These are phyloP conservation scores for Herpotrichia juniperi DNA, from an alignment of 2,329 filamentous ascomycete genomes.

Conservation along the genomic window DNA sequence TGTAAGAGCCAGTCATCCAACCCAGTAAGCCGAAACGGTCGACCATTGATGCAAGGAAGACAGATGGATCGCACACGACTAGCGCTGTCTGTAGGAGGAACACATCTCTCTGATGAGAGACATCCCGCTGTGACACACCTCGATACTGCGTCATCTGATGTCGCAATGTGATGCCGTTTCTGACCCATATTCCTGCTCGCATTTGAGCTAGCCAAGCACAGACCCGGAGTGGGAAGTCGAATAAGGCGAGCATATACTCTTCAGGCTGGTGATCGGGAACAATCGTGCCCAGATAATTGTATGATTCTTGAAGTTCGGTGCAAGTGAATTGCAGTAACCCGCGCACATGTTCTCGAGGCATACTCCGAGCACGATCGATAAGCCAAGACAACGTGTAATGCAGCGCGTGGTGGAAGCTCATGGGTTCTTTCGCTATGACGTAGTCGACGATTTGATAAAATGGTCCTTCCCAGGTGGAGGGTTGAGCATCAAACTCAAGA, in stretches of 20 bases:
- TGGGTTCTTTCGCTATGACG: conserved; percentile 83
- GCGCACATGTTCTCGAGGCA: conserved; percentile 70
- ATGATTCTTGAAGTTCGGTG: conserved; percentile 70
- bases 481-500: conserved; percentile 75
- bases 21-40: conserved; percentile 88
- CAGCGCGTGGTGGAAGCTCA: conserved; percentile 96
- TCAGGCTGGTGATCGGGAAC: conserved; percentile 68
- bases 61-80: conserved; percentile 80
- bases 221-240: conserved; percentile 91
- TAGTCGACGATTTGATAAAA: conserved; percentile 75
- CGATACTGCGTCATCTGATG: conserved; percentile 96
- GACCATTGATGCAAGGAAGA: conserved; percentile 86
- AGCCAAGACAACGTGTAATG: conserved; percentile 98
- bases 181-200: conserved; percentile 98
- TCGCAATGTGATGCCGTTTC: conserved; percentile 92
- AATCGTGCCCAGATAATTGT: conserved; percentile 64
- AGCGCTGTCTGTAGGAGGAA: conserved; percentile 91
- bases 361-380: conserved; percentile 82
- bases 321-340: conserved; percentile 74
- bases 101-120: conserved; percentile 92
- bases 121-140: conserved; percentile 85
- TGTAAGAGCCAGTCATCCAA: conserved; percentile 86
- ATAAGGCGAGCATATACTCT: conserved; percentile 83
- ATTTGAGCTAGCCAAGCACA: conserved; percentile 98
- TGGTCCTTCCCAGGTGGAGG: conserved; percentile 36